phyloP scores from a whole-genome alignment of 176 grass and related monocot species.

The Oryza punctata region DNA sequence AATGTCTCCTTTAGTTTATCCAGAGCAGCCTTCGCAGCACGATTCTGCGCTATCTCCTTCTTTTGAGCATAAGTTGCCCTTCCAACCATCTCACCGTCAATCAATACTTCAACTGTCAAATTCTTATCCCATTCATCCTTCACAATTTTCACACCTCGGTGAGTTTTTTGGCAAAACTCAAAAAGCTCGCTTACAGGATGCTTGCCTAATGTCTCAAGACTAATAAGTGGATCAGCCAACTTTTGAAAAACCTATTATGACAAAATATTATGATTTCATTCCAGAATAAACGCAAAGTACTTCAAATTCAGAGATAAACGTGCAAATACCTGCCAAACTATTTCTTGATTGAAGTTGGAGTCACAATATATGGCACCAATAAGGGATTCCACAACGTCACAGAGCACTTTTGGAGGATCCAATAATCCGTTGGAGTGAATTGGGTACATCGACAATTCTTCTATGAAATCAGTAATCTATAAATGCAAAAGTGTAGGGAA shows the following conservation, averaged over 20 bases:
- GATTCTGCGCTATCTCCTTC: constrained; percentile 74
- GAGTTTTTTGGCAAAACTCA: constrained; percentile 63
- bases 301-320: not conserved
- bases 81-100: constrained; percentile 55
- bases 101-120: constrained; percentile 51
- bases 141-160: constrained; percentile 32
- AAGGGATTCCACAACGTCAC: constrained; percentile 70
- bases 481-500: constrained; percentile 10
- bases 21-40: constrained; percentile 56
- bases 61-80: constrained; percentile 51
- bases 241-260: constrained; percentile 58
- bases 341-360: constrained; percentile 53
- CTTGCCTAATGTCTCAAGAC: constrained; percentile 53
- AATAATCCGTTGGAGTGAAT: constrained; percentile 70
- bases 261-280: constrained; percentile 3
- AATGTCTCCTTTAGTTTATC: constrained; percentile 45
- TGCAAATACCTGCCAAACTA: constrained; percentile 54
- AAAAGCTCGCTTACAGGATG: constrained; percentile 70
- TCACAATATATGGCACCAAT: constrained; percentile 66
- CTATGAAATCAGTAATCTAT: constrained; percentile 59
- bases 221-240: constrained; percentile 62
- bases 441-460: constrained; percentile 52
- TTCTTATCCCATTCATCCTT: constrained; percentile 52
- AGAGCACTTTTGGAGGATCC: constrained; percentile 63
- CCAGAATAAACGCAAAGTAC: not conserved